Base-by-base conservation (phyloP, 75 land plant species). In the Azolla pinnata region DNA sequence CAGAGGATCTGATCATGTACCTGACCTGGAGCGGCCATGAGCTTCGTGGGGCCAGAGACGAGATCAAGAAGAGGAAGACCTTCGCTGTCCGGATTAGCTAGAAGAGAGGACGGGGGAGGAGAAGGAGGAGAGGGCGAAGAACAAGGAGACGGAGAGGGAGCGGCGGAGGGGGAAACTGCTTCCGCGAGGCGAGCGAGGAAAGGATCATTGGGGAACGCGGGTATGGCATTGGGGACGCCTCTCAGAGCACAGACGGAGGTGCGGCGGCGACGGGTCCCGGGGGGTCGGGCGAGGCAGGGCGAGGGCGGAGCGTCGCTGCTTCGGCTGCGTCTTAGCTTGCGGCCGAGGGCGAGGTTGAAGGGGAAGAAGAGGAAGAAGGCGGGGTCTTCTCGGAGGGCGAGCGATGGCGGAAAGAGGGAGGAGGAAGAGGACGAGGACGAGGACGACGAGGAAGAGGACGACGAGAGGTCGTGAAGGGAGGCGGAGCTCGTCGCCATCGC, bases 11-110 rank as follows among this genome's bases (percentile, higher is more conserved):
- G 21, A 62, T 2, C 0, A 29, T 4, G n/a, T 9, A 81, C 83
- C 66, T 79, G 83, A 18, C 81, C 97, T 34, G 92, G 85, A 34
- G 78, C 72, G 18, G 88, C 91, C 91, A 81, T 90, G 72, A 79
- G 84, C n/a, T n/a, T n/a, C 20, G 25, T 66, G 2, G 84, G 77
- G 20, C 61, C 61, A 4, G 75, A 80, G 28, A 84, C 72, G 34
- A 90, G 19, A 47, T 90, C 85, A 25, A 90, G 59, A 62, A 67
- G 76, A 0, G 97, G 97, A 27, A 78, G 88, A 4, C 17, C 2
- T 2, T 19, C 56, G 24, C 29, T 34, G 34, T 66, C 79, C 33
- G 75, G 54, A 38, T 69, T 60, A 8, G 25, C 60, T 32, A 67
- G 69, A 14, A 46, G 72, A 31, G 59, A 54, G 19, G 28, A 29